phyloP scores from a whole-genome alignment of 176 grass and related monocot species.

The Aegilops umbellulata region DNA sequence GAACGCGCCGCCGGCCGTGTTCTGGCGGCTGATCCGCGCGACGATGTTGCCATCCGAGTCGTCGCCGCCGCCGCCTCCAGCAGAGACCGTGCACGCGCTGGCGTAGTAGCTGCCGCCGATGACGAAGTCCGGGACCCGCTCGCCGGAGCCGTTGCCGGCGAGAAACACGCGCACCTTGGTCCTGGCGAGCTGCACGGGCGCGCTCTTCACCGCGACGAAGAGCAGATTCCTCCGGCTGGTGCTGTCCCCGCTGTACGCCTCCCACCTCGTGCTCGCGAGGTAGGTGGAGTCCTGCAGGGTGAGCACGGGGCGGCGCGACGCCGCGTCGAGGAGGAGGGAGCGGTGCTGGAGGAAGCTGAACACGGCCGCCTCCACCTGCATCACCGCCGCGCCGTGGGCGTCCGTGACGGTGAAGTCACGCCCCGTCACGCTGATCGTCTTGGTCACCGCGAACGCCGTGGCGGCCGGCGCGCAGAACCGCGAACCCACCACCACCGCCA shows the following conservation, averaged over 20 bases:
- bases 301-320: constrained; percentile 29
- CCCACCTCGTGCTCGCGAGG: constrained; percentile 18
- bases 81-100: constrained; percentile 22
- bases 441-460: constrained; percentile 46
- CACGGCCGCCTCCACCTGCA: constrained; percentile 46
- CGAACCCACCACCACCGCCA: constrained; percentile 19
- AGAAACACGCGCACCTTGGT: constrained; percentile 50
- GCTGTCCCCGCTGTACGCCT: constrained; percentile 54
- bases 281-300: constrained; percentile 34
- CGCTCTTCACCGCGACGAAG: constrained; percentile 30
- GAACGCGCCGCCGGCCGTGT: too few relatives aligned
- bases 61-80: not conserved
- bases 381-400: constrained; percentile 22
- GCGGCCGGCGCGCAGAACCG: constrained; percentile 41
- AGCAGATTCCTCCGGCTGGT: constrained; percentile 31
- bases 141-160: constrained; percentile 21
- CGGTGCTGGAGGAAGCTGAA: constrained; percentile 34
- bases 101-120: constrained; percentile 46
- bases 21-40: too few relatives aligned
- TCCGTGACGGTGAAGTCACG: constrained; percentile 54
- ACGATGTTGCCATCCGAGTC: constrained; percentile 24
- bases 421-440: constrained; percentile 34
- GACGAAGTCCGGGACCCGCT: constrained; percentile 39
- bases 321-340: constrained; percentile 43
- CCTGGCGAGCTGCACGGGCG: constrained; percentile 22